A percentile compares a stretch with the other conserved stretches of the same genome.
These are phyloP conservation scores for Fraxinus quadrangulata DNA, from an alignment of 257 asterid species.

Conservation along the genomic window DNA sequence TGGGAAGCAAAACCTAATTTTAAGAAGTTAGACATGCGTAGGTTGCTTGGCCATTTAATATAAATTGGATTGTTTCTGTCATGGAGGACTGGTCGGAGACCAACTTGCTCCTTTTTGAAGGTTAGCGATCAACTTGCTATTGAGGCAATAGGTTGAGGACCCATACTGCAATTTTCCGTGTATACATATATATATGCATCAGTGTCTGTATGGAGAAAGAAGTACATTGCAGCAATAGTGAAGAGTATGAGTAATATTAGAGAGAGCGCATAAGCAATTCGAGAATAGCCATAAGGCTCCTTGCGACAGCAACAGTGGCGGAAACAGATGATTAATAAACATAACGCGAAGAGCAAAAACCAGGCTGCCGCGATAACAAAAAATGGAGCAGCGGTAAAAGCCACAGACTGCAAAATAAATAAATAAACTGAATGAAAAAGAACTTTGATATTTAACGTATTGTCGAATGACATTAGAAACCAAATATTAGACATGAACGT, in stretches of 20 bases:
- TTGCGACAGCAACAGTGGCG: conserved; percentile 57
- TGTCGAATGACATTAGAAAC: background rate
- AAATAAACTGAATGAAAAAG: conserved; percentile 10
- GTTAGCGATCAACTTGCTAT: background rate
- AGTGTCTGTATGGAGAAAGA: background rate
- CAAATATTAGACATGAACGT: background rate
- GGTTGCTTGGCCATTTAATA: background rate
- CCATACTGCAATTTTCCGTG: background rate
- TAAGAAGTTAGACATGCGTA: background rate
- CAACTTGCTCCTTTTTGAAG: background rate
- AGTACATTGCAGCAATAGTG: conserved; percentile 61
- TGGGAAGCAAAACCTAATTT: background rate
- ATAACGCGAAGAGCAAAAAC: conserved; percentile 60
- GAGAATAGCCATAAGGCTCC: conserved; percentile 65
- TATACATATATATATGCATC: background rate
- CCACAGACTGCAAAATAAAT: conserved; percentile 66
- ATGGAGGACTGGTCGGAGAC: background rate
- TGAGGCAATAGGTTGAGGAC: background rate
- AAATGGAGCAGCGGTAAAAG: conserved; percentile 65
- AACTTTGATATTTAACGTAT: background rate
- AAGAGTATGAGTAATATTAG: conserved; percentile 65
- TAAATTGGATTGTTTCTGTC: background rate
- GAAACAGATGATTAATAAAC: conserved; percentile 48
- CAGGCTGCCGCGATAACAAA: conserved; percentile 61
- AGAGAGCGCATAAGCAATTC: conserved; percentile 66